phyloP scores from a whole-genome alignment of 345 rosid genomes.

The Cardiospermum halicacabum region DNA sequence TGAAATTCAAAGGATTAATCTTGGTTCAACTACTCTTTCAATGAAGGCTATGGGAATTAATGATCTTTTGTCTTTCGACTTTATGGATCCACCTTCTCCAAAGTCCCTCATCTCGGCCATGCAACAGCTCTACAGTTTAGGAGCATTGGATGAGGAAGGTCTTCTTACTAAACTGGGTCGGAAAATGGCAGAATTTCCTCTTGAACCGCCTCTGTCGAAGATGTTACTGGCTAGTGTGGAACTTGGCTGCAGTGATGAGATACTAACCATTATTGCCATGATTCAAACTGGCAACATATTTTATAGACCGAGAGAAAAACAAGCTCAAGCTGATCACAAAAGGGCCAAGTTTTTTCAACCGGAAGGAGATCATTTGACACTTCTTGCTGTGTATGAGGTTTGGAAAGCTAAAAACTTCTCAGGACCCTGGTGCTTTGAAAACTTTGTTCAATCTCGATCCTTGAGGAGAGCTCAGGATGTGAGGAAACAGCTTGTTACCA shows the following conservation, averaged over 20 bases:
- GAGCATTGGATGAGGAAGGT: slow-evolving; percentile 89
- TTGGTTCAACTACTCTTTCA: slow-evolving; percentile 53
- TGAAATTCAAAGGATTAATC: slow-evolving; percentile 89
- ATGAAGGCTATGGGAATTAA: slow-evolving; percentile 97
- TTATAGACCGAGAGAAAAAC: slow-evolving; percentile 89
- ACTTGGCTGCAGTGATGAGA: slow-evolving; percentile 94
- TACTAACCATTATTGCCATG: slow-evolving; percentile 85
- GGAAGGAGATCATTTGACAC: slow-evolving; percentile 90
- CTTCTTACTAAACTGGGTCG: slow-evolving; percentile 87
- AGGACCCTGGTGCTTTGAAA: slow-evolving; percentile 90
- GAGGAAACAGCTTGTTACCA: slow-evolving; percentile 82
- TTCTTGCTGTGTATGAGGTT: slow-evolving; percentile 89
- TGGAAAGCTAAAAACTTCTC: slow-evolving; percentile 91
- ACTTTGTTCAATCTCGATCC: slow-evolving; percentile 75
- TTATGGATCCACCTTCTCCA: slow-evolving; percentile 72
- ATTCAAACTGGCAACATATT: slow-evolving; percentile 86
- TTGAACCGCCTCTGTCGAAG: slow-evolving; percentile 86
- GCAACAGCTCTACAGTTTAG: slow-evolving; percentile 82
- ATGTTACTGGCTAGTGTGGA: slow-evolving; percentile 95
- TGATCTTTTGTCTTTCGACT: slow-evolving; percentile 71
- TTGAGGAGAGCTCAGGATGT: slow-evolving; percentile 82
- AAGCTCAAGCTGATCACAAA: slow-evolving; percentile 94
- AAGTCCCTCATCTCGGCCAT: slow-evolving; percentile 85
- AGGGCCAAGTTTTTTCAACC: slow-evolving; percentile 89
- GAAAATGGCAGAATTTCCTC: slow-evolving; percentile 96